Evolutionary conservation across 192 early-diverging fungal species (phyloP), one percentile per base, ranked within the genome.

Genomic region (Kappamyces sp.): DNA sequence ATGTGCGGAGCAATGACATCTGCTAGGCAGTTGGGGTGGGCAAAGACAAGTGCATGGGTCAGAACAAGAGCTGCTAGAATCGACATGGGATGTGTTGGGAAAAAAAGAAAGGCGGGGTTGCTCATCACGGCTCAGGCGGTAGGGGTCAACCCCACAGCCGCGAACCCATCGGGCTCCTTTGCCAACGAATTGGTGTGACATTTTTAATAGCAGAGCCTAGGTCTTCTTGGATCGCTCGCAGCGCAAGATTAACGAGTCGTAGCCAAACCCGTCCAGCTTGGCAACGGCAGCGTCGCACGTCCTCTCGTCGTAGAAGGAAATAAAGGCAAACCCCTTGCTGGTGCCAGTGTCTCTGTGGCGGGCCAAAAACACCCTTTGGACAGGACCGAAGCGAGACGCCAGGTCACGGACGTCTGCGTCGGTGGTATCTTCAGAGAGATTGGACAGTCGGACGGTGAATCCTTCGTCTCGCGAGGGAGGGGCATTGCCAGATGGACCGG

Each of bases 241-340:
- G 61, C 77, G 82, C 55, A 98, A 74, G 77, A 98, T 97, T 66
- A 97, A 76, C 75, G 87, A 92, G 74, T 96, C 94, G 74, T 93
- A 99, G 64, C 93, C 93, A 67, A 87, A 89, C 58, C 96, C 96
- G 73, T 93, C 89, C 66, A 99, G 84, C 63, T 83, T 84, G 59
- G 80, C 78, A 63, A 92, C 81, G 43, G 92, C 92, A 66, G 74
- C 75, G 61, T 92, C 86, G 48, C 93, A 94, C 62, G 87, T 82
- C 49, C 87, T 85, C 66, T 84, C 77, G 64, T 85, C 79, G 67
- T 75, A 79, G 72, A 89, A 99, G 38, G 84, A 88, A 37, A 99
- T 89, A 70, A 96, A 99, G 32, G 93, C 96, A 62, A 90, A 97
- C 39, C 96, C 96, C 73, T 91, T 92, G 87, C 93, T 94, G 15